These are phyloP conservation scores for Cenchrus americanus DNA, from an alignment of 176 grass and related monocot species.

Conservation along the genomic window DNA sequence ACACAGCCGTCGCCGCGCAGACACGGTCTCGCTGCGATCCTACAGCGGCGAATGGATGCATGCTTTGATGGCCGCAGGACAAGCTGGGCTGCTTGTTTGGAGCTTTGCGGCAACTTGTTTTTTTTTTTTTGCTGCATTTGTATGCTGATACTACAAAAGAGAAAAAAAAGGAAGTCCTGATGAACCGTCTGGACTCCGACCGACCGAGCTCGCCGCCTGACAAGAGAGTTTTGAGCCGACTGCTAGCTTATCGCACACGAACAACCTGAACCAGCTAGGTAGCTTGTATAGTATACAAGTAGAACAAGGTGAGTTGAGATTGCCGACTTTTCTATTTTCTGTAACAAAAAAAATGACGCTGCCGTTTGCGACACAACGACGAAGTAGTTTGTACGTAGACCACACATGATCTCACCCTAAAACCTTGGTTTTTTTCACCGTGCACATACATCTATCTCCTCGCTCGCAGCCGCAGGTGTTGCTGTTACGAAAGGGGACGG, in stretches of 20 bases:
- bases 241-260: not conserved
- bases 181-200: not conserved
- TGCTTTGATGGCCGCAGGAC: not conserved
- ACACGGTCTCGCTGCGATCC: not conserved
- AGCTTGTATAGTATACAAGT: not conserved
- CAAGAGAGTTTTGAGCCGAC: not conserved
- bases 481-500: not conserved
- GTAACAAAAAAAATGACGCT: not conserved
- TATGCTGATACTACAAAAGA: not conserved
- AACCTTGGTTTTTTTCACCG: not conserved
- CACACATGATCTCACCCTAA: not conserved
- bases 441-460: not conserved
- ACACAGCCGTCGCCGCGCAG: too few relatives aligned
- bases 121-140: not conserved
- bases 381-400: not conserved
- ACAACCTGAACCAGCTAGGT: too few relatives aligned
- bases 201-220: not conserved
- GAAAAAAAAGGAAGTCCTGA: not conserved
- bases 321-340: too few relatives aligned
- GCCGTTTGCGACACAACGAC: not conserved
- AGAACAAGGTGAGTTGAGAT: not conserved
- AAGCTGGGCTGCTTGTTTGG: not conserved
- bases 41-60: not conserved
- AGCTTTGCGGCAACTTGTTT: not conserved
- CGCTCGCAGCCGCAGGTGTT: not conserved